These are phyloP conservation scores for Chlamydomonas incerta DNA, from an alignment of 139 green algal genomes.

Conservation along the genomic window DNA sequence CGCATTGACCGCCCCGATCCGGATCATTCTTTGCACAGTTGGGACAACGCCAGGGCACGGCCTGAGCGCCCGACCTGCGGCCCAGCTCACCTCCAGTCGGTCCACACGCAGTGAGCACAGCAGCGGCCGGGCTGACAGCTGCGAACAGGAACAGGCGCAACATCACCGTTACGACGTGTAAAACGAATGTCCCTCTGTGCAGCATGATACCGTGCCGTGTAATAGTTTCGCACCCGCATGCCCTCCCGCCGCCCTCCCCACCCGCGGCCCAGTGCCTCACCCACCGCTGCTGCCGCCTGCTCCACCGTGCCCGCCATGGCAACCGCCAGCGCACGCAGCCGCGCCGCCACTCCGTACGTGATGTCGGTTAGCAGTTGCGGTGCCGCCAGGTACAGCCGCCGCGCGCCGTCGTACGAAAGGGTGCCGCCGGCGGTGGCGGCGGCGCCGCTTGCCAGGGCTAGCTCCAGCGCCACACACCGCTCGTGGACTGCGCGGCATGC, in stretches of 20 bases:
- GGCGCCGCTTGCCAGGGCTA: not conserved
- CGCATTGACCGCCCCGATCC: not conserved
- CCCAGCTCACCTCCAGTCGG: conserved; percentile 5
- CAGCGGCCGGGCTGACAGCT: conserved; percentile 4
- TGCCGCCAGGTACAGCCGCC: not conserved
- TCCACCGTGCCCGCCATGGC: not conserved
- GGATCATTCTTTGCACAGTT: not conserved
- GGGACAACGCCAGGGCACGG: no score
- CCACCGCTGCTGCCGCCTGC: conserved; percentile 8
- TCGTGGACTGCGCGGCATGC: conserved; percentile 11
- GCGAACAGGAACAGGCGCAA: no score
- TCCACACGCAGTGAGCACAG: conserved; percentile 11
- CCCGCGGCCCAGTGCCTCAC: not conserved
- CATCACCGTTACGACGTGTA: no score
- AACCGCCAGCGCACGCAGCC: not conserved
- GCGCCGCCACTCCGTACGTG: conserved; percentile 9
- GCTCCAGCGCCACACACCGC: not conserved
- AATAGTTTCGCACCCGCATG: not conserved
- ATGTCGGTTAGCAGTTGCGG: conserved; percentile 32
- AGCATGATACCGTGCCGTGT: no score
- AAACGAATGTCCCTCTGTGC: no score
- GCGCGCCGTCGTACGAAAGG: not conserved
- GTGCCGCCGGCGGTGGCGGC: no score
- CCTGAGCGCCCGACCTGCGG: not conserved
- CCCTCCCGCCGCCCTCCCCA: not conserved